These are phyloP conservation scores for Melaleuca alternifolia DNA, from an alignment of 345 rosid genomes.

Conservation along the genomic window DNA sequence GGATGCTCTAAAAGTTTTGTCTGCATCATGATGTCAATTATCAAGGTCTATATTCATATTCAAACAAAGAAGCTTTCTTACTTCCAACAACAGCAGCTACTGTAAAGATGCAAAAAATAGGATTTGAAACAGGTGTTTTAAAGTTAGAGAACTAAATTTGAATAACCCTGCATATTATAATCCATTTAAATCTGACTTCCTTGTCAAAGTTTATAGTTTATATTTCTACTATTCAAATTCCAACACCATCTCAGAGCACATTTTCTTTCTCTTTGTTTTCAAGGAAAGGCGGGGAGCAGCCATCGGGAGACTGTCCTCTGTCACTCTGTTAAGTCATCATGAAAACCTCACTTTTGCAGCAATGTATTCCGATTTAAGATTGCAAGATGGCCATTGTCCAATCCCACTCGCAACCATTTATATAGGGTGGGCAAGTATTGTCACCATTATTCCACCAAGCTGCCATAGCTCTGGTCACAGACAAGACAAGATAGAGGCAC, in stretches of 20 bases:
- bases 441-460: too few relatives aligned
- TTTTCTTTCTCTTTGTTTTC: not conserved
- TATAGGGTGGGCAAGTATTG: too few relatives aligned
- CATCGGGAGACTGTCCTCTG: too few relatives aligned
- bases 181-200: not conserved
- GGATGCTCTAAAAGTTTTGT: not conserved
- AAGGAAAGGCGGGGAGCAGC: too few relatives aligned
- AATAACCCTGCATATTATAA: not conserved
- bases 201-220: not conserved
- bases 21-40: not conserved
- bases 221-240: not conserved
- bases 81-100: not conserved
- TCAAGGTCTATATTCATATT: not conserved
- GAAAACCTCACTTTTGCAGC: too few relatives aligned
- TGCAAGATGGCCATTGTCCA: too few relatives aligned
- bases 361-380: too few relatives aligned
- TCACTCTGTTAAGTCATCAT: too few relatives aligned
- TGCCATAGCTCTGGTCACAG: too few relatives aligned
- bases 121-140: not conserved
- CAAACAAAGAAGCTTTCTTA: not conserved
- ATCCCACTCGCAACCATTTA: too few relatives aligned
- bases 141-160: not conserved
- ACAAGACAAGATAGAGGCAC: too few relatives aligned
- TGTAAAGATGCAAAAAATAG: not conserved
- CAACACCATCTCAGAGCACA: not conserved